Evolutionary conservation across 176 grass and related monocot genomes (phyloP), one percentile per base, ranked within the genome.

Genomic region (Cenchrus americanus): DNA sequence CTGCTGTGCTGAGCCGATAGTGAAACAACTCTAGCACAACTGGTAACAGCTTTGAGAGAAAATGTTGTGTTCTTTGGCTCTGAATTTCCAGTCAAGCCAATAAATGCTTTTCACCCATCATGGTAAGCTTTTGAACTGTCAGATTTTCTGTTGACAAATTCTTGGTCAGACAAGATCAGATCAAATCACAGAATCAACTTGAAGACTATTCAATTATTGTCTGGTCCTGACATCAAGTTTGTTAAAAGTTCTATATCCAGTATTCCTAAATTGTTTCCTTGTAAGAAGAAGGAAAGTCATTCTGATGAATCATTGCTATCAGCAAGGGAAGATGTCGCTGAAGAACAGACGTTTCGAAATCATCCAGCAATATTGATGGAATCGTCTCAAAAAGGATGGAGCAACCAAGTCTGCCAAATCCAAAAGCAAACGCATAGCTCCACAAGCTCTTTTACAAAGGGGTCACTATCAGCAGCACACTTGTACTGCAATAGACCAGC

Each of bases 301-400:
- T 79, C n/a, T 84, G 58, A 83, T 14, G 37, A 55, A 67, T 73
- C 40, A 48, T 72, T 75, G 1, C 40, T 37, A 59, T 88, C 75
- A 66, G n/a, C 4, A 21, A 58, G 75, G 14, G 67, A 79, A 73
- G 64, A 83, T 3, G 30, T 73, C 23, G 15, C 5, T 8, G 79
- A 62, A 71, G 73, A 65, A 61, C n/a, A 0, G 52, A 61, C 14
- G 52, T 21, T 69, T 49, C 27, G 21, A 69, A 74, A 76, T 61
- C 70, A 27, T 50, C 14, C 24, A 76, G 49, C 18, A 48, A 55
- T 15, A 42, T 53, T 21, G 43, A 57, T 68, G 62, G 68, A 86
- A 86, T 19, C 3, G 47, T 22, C 41, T 50, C 53, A 77, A 81
- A 23, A 82, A 69, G 49, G 79, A 77, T 82, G 59, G 49, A 57